Base-by-base conservation (phyloP, 129 eudicot species). In the Flaveria robusta region DNA sequence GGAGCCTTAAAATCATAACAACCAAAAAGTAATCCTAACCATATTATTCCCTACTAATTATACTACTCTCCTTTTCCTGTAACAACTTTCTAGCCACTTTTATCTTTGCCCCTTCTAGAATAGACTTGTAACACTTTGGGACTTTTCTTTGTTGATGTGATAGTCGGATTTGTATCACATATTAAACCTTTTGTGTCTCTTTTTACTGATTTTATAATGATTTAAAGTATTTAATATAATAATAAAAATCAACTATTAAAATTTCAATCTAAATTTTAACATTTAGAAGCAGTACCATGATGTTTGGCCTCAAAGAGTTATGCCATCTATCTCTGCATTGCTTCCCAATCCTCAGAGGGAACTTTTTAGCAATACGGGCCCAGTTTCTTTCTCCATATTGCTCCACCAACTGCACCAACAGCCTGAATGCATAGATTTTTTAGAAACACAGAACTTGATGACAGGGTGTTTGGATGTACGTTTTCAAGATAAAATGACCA, bases 321-420 rank as follows among this genome's bases (percentile, higher is more conserved):
- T 77, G 87, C 86, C 89, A 89, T 83, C 96, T 80, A 15, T 89
- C 91, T 70, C 96, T 87, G 31, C 89, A 85, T 77, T 87, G 96
- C 82, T 89, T 87, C 46, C 86, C 89, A 9, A 54, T 60, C 66
- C 88, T 87, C 37, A 86, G 74, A 12, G 76, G 77, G 29, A 89
- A 47, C 86, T 68, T 59, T 72, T 79, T 73, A 64, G 89, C 89
- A 58, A 89, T 85, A 7, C 60, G 46, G 3, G 83, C 56, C 91
- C 96, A 89, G 50, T 73, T 74, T 75, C 72, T 84, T 2, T 22
- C 83, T 75, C 87, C 89, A 64, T 70, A 50, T 45, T 34, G 73
- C 74, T 70, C 66, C 52, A 89, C 85, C 70, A 77, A 49, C 29
- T 47, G 52, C 74, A 81, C 41, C 81, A 88, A 75, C 79, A 81